A percentile compares a stretch with the other conserved stretches of the same genome.
These are phyloP conservation scores for Stachybotrys chartarum DNA, from an alignment of 2,329 filamentous ascomycete species.

Conservation along the genomic window DNA sequence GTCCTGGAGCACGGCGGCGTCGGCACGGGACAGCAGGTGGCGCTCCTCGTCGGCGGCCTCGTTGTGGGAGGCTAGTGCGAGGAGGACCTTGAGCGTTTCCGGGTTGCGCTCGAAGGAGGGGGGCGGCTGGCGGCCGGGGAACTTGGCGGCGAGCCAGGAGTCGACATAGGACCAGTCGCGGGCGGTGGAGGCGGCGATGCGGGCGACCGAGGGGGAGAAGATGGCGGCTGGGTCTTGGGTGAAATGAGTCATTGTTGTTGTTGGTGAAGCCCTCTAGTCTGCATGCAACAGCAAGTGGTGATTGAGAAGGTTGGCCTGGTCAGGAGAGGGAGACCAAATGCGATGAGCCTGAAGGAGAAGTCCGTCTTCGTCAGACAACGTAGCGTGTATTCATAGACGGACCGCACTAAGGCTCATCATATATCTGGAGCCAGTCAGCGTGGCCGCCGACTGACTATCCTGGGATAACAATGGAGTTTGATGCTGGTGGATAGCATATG, in stretches of 20 bases:
- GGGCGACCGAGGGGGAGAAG: slow-evolving; percentile 61
- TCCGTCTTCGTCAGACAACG: no score
- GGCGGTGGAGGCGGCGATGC: slow-evolving; percentile 71
- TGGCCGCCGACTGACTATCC: no score
- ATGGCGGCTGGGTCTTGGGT: slow-evolving; percentile 40
- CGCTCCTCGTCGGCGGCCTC: slow-evolving; percentile 70
- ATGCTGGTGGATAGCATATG: no score
- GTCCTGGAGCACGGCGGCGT: slow-evolving; percentile 51
- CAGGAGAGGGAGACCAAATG: no score
- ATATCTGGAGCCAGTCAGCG: no score
- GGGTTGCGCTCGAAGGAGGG: slow-evolving; percentile 81
- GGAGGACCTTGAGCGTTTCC: slow-evolving; percentile 69
- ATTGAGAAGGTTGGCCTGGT: no score
- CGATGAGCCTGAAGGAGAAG: no score
- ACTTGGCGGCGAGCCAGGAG: slow-evolving; percentile 70
- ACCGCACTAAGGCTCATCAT: no score
- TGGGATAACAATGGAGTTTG: no score
- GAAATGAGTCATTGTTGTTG: slow-evolving; percentile 8
- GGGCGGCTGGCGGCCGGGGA: slow-evolving; percentile 47
- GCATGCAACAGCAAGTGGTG: no score
- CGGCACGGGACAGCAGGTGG: slow-evolving; percentile 47
- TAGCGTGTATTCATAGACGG: no score
- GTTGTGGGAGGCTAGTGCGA: slow-evolving; percentile 68
- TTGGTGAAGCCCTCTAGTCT: no score
- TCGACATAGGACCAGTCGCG: slow-evolving; percentile 91